Base-by-base conservation (phyloP, 768 basidiomycete species). In the Grammothele lineata region DNA sequence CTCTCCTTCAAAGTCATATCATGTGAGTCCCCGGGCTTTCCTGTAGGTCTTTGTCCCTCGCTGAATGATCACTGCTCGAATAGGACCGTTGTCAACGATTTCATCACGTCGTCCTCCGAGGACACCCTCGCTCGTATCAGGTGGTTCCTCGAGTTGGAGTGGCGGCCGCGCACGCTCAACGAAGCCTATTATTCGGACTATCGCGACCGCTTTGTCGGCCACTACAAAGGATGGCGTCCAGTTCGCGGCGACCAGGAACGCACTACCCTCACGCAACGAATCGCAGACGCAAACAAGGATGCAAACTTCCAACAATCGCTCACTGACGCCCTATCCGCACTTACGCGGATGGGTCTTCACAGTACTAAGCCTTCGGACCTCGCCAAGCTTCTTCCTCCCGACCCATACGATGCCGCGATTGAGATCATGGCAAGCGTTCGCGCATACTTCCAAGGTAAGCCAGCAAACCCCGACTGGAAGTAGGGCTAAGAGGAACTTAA, bases 401-500 rank as follows among this genome's bases (percentile, higher is more conserved):
- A 85, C 48, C 64, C 64, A 2, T 73, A 71, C 69, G 81, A 80
- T 30, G 71, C 75, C 0, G 81, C 81, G 0, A 54, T 87, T 15
- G 55, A 63, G 3, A 83, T 87, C 55, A 87, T 88, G 83, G 82
- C 83, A 0, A 75, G 80, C 45, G 82, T 86, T 1, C 70, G 83
- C 4, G 85, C 81, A 0, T 87, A 87, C 53, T 87, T 87, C 61
- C 82, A 87, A 71, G 85, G 87, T 84, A 56, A 7, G 56, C 53
- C 24, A 19, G 8, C 35, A 7, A n/a, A 8, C 41, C 42, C 1
- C 40, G 17, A 25, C n/a, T 26, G 23, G 15, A 41, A 37, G 34
- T 27, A 48, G 19, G 23, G 17, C 33, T 22, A 19, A 15, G 25
- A 14, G 17, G 7, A 25, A 15, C 23, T 37, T 17, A 8, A 21